Base-by-base conservation (phyloP, 768 basidiomycete species). In the Paxillus involutus region DNA sequence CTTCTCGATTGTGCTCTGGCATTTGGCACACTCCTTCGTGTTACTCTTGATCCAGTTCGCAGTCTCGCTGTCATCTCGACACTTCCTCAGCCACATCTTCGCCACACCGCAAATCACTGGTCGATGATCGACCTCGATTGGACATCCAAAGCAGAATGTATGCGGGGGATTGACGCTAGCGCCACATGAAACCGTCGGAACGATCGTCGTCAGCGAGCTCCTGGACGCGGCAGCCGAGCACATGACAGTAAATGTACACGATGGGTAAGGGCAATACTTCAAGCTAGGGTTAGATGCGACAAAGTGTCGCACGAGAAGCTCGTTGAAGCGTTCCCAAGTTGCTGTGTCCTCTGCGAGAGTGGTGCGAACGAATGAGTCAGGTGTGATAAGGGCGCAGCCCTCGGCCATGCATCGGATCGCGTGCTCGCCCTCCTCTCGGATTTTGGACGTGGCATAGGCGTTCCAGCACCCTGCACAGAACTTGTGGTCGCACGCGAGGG, bases 1-100 rank as follows among this genome's bases (percentile, higher is more conserved):
- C 88, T 99, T 99, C 82, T 99, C 97, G 53, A 99, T 99, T 49
- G 97, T 98, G 63, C 93, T 94, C 70, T 93, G 88, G 70, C 97
- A 99, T 68, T 94, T 88, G 17, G 84, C 79, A 69, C 97, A 99
- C 72, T 99, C 97, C 78, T 99, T 98, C 40, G 97, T 99, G 69
- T 99, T 98, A 59, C 94, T 97, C 82, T 92, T 94, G 78, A 99
- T 94, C 97, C 97, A 99, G 71, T 99, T 98, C 24, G 94, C 93
- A 16, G 97, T 99, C 75, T 99, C 97, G 58, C 89, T 91, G 68
- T 99, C 97, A 69, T 99, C 97, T 47, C 85, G 83, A 72, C 97
- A 98, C 73, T 99, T 98, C 82, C 89, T 91, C 64, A 95, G 73
- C 97, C 97, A 99, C 78, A 94, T 81, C 76, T 80, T 86, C 58